These are phyloP conservation scores for Sugiyamaella xylanicola DNA, from an alignment of 1,139 yeast species.

Conservation along the genomic window DNA sequence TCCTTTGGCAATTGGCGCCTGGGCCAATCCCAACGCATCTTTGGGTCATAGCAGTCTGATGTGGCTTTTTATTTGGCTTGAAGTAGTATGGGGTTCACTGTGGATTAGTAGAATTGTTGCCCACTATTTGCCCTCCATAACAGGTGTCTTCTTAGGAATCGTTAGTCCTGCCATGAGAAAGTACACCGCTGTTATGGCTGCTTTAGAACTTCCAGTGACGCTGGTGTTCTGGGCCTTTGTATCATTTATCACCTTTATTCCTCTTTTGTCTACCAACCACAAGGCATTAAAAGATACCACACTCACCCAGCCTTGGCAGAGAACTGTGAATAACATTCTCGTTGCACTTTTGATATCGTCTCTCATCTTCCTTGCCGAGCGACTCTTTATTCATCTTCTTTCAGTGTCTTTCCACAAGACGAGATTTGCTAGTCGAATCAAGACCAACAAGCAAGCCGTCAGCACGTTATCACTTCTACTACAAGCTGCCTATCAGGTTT, in stretches of 20 bases:
- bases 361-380: conserved; percentile 43
- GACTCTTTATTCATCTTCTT: conserved; percentile 44
- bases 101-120: conserved; percentile 44
- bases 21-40: conserved; percentile 38
- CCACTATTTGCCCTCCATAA: conserved; percentile 40
- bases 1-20: conserved; percentile 47
- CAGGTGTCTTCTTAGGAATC: conserved; percentile 39
- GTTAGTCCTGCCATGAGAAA: conserved; percentile 43
- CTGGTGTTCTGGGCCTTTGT: conserved; percentile 42
- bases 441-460: conserved; percentile 43
- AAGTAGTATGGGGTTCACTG: conserved; percentile 47
- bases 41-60: conserved; percentile 43
- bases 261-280: conserved; percentile 43
- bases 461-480: conserved; percentile 40
- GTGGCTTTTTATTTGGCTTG: conserved; percentile 50
- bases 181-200: conserved; percentile 41
- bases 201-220: conserved; percentile 44
- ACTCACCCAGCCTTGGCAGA: conserved; percentile 43
- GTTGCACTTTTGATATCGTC: conserved; percentile 45
- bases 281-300: conserved; percentile 34
- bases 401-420: conserved; percentile 49
- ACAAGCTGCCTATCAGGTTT: conserved; percentile 42
- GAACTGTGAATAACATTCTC: conserved; percentile 41
- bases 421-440: conserved; percentile 45
- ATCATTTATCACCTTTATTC: conserved; percentile 45